Evolutionary conservation across 2,329 filamentous ascomycete species (phyloP).

Genomic region (Scopulariopsis brevicaulis): DNA sequence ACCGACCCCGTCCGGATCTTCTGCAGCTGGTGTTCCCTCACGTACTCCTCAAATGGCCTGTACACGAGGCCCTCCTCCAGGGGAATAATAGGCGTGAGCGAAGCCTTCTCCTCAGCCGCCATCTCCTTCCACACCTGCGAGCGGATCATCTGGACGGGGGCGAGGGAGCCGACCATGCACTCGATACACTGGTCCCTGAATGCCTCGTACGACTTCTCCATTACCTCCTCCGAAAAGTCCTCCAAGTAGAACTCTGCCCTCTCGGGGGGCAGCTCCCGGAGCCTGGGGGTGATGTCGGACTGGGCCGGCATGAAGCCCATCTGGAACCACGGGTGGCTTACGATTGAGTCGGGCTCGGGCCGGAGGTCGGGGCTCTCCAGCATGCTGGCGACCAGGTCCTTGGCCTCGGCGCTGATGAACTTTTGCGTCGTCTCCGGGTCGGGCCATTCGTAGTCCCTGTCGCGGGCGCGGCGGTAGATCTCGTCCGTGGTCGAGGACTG

Average conservation of each 20-base stretch:
- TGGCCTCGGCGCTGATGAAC: constrained; percentile 63
- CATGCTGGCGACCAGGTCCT: constrained; percentile 67
- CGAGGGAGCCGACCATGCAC: constrained; percentile 48
- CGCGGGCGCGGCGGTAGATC: constrained; percentile 62
- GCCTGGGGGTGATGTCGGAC: constrained; percentile 44
- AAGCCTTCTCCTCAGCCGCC: constrained; percentile 55
- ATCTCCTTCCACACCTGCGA: constrained; percentile 55
- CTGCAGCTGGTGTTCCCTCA: constrained; percentile 36
- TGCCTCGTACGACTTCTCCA: constrained; percentile 35
- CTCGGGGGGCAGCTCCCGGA: constrained; percentile 45
- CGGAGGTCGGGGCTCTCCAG: constrained; percentile 65
- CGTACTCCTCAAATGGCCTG: constrained; percentile 49
- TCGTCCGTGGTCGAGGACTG: constrained; percentile 84
- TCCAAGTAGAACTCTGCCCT: constrained; percentile 44
- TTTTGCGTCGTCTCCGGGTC: constrained; percentile 52
- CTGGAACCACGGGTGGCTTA: constrained; percentile 70
- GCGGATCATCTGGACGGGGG: constrained; percentile 30
- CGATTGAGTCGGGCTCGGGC: constrained; percentile 66
- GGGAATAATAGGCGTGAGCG: constrained; percentile 51
- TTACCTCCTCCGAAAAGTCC: constrained; percentile 30
- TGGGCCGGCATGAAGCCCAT: constrained; percentile 59
- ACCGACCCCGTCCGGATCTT: background rate
- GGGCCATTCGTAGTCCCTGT: constrained; percentile 73
- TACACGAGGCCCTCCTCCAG: constrained; percentile 52
- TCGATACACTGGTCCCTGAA: constrained; percentile 45